Evolutionary conservation across 371 early-diverging fungal genomes (phyloP).

Genomic region (Zancudomyces culisetae): DNA sequence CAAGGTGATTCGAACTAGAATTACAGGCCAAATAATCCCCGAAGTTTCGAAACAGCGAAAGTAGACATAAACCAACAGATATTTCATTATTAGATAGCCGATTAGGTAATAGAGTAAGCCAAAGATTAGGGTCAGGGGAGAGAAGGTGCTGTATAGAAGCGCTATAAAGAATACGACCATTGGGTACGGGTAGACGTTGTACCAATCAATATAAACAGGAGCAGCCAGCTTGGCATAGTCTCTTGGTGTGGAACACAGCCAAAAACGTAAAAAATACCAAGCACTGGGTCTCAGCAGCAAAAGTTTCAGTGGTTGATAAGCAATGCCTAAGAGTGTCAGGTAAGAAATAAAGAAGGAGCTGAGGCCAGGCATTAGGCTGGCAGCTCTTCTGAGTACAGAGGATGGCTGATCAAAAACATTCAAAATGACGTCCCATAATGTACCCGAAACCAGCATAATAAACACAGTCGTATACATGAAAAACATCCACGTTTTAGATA

Average conservation of each 20-base stretch:
- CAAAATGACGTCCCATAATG: constrained; percentile 46
- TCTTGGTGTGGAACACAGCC: constrained; percentile 48
- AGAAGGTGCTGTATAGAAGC: constrained; percentile 67
- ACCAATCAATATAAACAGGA: constrained; percentile 43
- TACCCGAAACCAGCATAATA: constrained; percentile 59
- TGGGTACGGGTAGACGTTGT: constrained; percentile 47
- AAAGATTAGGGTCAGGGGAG: constrained; percentile 66
- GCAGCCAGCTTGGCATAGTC: constrained; percentile 31
- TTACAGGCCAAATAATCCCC: constrained; percentile 54
- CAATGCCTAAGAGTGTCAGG: constrained; percentile 42
- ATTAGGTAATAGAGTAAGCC: constrained; percentile 53
- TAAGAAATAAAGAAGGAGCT: constrained; percentile 64
- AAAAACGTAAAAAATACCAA: constrained; percentile 25
- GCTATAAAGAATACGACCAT: constrained; percentile 65
- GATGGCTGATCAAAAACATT: constrained; percentile 47
- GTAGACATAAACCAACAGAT: constrained; percentile 66
- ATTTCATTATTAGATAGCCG: constrained; percentile 56
- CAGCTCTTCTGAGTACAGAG: constrained; percentile 46
- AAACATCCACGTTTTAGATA: constrained; percentile 68
- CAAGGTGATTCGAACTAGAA: constrained; percentile 48
- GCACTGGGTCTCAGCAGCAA: constrained; percentile 37
- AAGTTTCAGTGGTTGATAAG: constrained; percentile 48
- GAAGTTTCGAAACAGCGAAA: constrained; percentile 62
- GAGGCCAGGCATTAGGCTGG: constrained; percentile 34
- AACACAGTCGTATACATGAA: constrained; percentile 72